Evolutionary conservation across 805 yeast genomes (phyloP).

Genomic region (Candida nonsorbophila): DNA sequence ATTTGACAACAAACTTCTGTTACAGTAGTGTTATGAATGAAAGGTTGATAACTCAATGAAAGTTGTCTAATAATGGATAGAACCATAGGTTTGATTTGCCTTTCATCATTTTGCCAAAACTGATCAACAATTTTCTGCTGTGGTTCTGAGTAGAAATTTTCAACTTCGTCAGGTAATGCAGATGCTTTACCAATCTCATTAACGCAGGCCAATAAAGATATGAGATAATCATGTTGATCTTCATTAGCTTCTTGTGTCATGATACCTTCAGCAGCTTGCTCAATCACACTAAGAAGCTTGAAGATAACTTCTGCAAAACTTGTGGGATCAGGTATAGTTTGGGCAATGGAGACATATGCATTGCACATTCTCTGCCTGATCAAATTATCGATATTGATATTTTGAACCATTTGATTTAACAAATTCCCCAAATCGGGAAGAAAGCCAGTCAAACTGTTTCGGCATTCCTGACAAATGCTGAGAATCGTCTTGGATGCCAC

Average conservation of each 20-base stretch:
- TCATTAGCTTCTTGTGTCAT: conserved; percentile 13
- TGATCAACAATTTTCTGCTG: conserved; percentile 20
- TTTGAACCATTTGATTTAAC: conserved; percentile 42
- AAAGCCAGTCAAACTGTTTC: conserved; percentile 33
- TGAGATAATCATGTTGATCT: conserved; percentile 38
- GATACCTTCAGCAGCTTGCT: conserved; percentile 1
- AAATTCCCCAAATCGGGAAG: conserved; percentile 46
- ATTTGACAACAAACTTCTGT: conserved; percentile 62
- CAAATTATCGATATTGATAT: conserved; percentile 32
- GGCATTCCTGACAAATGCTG: conserved; percentile 52
- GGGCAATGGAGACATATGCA: conserved; percentile 59
- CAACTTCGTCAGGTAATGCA: conserved; percentile 50
- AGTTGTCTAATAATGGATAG: conserved; percentile 36
- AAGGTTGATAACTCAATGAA: conserved; percentile 31
- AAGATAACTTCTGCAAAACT: conserved; percentile 17
- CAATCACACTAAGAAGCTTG: conserved; percentile 16
- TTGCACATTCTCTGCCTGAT: conserved; percentile 57
- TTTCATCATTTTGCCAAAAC: conserved; percentile 49
- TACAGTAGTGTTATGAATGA: conserved; percentile 41
- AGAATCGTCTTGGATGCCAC: conserved; percentile 49
- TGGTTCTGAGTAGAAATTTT: conserved; percentile 29
- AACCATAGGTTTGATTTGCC: conserved; percentile 37
- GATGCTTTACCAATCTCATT: conserved; percentile 70
- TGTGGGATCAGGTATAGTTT: conserved; percentile 44
- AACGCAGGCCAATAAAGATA: conserved; percentile 57